phyloP scores from a whole-genome alignment of 1,284 basidiomycete species.

The Psilocybe mexicana region DNA sequence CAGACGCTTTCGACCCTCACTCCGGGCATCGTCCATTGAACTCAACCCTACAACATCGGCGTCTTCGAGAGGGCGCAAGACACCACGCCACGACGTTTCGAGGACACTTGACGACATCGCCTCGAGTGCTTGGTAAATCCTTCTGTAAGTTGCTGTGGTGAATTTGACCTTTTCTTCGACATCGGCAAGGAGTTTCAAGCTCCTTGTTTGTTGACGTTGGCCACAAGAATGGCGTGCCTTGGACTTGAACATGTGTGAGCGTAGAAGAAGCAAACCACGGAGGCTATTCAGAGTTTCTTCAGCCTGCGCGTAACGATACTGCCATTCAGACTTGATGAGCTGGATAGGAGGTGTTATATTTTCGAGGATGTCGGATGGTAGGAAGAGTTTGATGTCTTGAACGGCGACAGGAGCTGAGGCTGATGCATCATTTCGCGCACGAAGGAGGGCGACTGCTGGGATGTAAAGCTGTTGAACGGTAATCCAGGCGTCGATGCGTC shows the following conservation, averaged over 20 bases:
- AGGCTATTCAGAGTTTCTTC: slow-evolving; percentile 27
- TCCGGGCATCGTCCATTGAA: slow-evolving; percentile 13
- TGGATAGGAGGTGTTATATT: slow-evolving; percentile 7
- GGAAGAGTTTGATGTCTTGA: slow-evolving; percentile 19
- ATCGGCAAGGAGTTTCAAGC: slow-evolving; percentile 13
- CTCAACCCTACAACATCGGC: slow-evolving; percentile 14
- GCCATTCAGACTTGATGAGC: slow-evolving; percentile 26
- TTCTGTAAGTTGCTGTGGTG: slow-evolving; percentile 16
- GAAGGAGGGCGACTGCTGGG: slow-evolving; percentile 13
- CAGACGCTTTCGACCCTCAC: slow-evolving; percentile 18
- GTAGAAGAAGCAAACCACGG: slow-evolving; percentile 26
- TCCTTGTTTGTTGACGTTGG: slow-evolving; percentile 28
- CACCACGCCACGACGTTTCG: slow-evolving; percentile 17
- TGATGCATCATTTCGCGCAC: slow-evolving; percentile 7
- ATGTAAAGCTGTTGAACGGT: slow-evolving; percentile 26
- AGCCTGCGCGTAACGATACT: slow-evolving; percentile 30
- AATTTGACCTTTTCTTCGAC: slow-evolving; percentile 16
- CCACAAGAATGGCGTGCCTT: slow-evolving; percentile 28
- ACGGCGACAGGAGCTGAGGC: slow-evolving; percentile 8
- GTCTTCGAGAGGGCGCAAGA: slow-evolving; percentile 13
- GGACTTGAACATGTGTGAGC: slow-evolving; percentile 24
- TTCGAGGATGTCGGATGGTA: slow-evolving; percentile 22
- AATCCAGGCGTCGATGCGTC: slow-evolving; percentile 26
- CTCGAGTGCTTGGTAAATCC: slow-evolving; percentile 3
- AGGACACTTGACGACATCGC: slow-evolving; percentile 3